Percentiles rank a stretch among this genome's conserved stretches.
Conservation (phyloP, 2,329 filamentous ascomycete genomes). For the Juglanconis sp. region DNA sequence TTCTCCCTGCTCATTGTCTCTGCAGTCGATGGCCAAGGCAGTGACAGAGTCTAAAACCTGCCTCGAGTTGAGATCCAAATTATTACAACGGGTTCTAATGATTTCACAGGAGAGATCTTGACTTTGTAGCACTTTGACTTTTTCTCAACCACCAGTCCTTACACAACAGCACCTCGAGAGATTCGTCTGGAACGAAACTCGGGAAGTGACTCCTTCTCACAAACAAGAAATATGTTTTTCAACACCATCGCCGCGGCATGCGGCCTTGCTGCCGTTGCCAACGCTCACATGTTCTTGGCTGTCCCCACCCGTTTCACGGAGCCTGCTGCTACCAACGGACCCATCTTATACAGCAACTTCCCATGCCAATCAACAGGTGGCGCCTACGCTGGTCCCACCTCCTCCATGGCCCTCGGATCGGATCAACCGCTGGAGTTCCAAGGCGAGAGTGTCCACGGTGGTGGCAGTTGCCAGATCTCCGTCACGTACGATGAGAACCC, state of each 20-base stretch:
- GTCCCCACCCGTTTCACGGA: constrained; percentile 61
- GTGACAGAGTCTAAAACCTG: background rate
- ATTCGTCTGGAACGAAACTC: constrained; percentile 40
- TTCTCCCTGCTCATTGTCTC: background rate
- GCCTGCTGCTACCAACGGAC: constrained; percentile 51
- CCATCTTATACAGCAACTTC: constrained; percentile 69
- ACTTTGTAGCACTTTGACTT: background rate
- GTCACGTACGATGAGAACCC: constrained; percentile 75
- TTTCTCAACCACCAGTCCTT: constrained; percentile 23
- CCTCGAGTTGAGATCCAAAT: background rate
- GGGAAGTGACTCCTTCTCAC: constrained; percentile 19
- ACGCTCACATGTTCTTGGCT: constrained; percentile 74
- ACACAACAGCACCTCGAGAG: constrained; percentile 24
- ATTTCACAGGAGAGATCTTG: constrained; percentile 12
- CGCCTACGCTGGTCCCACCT: constrained; percentile 22
- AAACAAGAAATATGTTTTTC: constrained; percentile 45
- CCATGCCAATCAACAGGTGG: constrained; percentile 72
- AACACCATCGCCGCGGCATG: constrained; percentile 45
- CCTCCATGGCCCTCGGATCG: constrained; percentile 55
- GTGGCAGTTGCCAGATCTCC: constrained; percentile 87
- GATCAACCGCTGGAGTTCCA: constrained; percentile 60
- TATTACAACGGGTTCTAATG: constrained; percentile 2
- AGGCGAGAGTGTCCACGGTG: constrained; percentile 78
- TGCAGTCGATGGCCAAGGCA: background rate
- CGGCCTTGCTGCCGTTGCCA: constrained; percentile 58